Conservation (phyloP, 805 yeast species). For the Tetrapisispora arboricola region DNA sequence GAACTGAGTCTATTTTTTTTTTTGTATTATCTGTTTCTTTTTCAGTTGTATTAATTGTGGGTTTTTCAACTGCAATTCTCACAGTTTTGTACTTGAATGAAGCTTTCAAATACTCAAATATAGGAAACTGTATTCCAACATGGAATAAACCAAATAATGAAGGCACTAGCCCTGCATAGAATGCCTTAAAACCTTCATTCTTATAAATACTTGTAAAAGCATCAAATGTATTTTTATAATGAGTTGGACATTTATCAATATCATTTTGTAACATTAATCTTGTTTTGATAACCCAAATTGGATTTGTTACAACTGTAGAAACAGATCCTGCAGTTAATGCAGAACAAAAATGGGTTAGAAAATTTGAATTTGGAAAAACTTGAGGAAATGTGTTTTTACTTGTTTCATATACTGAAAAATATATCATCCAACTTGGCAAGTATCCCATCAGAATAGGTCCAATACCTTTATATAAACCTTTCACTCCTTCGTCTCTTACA, state of each 20-base stretch:
- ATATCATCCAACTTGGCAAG: conserved; percentile 96
- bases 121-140: conserved; percentile 94
- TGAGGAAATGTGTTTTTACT: conserved; percentile 50
- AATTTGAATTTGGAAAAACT: conserved; percentile 29
- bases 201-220: conserved; percentile 72
- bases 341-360: conserved; percentile 34
- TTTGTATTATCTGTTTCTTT: too few relatives aligned
- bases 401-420: conserved; percentile 80
- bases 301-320: conserved; percentile 79
- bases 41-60: not conserved
- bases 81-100: conserved; percentile 31
- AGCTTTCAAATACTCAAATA: conserved; percentile 70
- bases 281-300: conserved; percentile 97
- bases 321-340: conserved; percentile 87
- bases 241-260: conserved; percentile 18
- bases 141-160: conserved; percentile 84
- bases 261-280: conserved; percentile 77
- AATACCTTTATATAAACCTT: conserved; percentile 82
- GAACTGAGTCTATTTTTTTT: not conserved
- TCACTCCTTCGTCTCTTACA: conserved; percentile 62
- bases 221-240: conserved; percentile 63
- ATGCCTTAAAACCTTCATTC: conserved; percentile 70
- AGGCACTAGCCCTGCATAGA: conserved; percentile 85
- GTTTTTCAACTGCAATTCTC: not conserved
- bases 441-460: conserved; percentile 91